phyloP scores from a whole-genome alignment of 208 protist species.

The Trypanosoma congolense region DNA sequence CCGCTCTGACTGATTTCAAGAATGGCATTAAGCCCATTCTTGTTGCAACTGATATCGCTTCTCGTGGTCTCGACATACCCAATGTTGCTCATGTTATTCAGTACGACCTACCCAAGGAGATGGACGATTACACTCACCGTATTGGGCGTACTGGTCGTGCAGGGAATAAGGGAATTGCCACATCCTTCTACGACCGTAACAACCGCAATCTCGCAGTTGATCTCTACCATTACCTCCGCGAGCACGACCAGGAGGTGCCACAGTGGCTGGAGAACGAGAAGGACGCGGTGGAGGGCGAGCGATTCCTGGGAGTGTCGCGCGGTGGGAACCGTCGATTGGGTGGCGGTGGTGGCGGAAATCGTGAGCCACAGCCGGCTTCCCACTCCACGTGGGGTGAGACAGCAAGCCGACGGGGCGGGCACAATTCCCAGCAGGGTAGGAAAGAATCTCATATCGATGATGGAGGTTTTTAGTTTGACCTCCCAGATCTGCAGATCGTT shows the following conservation, averaged over 20 bases:
- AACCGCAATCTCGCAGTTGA: slow-evolving; percentile 52
- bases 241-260: slow-evolving; percentile 87
- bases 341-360: slow-evolving; percentile 28
- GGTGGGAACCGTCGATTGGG: slow-evolving; percentile 30
- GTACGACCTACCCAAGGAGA: slow-evolving; percentile 94
- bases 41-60: slow-evolving; percentile 98
- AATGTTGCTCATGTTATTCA: slow-evolving; percentile 97
- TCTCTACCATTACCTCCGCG: slow-evolving; percentile 75
- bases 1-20: slow-evolving; percentile 87
- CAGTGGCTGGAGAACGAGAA: slow-evolving; percentile 73
- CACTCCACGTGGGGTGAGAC: slow-evolving; percentile 32
- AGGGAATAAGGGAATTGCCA: slow-evolving; percentile 94
- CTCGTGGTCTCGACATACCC: slow-evolving; percentile 97
- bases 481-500: too few species aligned
- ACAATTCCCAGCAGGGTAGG: slow-evolving; percentile 16
- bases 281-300: slow-evolving; percentile 73
- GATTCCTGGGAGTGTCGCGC: slow-evolving; percentile 40
- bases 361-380: neutral
- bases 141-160: slow-evolving; percentile 99
- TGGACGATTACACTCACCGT: slow-evolving; percentile 99
- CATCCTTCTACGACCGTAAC: slow-evolving; percentile 88
- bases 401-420: slow-evolving; percentile 6
- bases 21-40: slow-evolving; percentile 86
- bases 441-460: slow-evolving; percentile 35
- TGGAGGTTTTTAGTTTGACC: slow-evolving; percentile 81